These are phyloP conservation scores for Suillus plorans DNA, from an alignment of 768 basidiomycete genomes.

Conservation along the genomic window DNA sequence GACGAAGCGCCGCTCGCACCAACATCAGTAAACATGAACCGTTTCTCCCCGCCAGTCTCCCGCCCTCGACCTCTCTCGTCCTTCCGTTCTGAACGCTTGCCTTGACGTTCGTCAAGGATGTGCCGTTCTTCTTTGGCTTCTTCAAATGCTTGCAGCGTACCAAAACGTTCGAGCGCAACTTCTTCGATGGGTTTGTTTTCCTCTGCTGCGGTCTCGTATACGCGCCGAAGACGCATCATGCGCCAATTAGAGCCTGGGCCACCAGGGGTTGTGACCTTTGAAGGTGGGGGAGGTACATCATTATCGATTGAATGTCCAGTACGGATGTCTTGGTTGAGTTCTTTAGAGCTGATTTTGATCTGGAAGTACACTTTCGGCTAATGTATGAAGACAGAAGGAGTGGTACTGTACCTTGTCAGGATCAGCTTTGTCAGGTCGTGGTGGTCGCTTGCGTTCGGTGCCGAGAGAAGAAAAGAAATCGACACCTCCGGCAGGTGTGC, in stretches of 20 bases:
- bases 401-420: constrained; percentile 62
- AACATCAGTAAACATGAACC: constrained; percentile 70
- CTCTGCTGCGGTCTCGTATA: constrained; percentile 89
- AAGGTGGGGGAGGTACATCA: constrained; percentile 36
- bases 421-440: constrained; percentile 56
- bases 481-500: constrained; percentile 55
- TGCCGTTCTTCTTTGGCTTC: constrained; percentile 87
- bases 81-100: constrained; percentile 43
- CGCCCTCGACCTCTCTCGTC: constrained; percentile 35
- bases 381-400: not conserved
- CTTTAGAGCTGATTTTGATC: constrained; percentile 59
- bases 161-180: constrained; percentile 87
- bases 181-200: constrained; percentile 72
- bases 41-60: constrained; percentile 43
- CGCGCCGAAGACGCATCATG: constrained; percentile 92
- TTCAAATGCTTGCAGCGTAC: constrained; percentile 79
- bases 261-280: constrained; percentile 66
- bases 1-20: constrained; percentile 63
- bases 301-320: constrained; percentile 42
- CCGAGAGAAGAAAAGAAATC: constrained; percentile 94
- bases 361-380: constrained; percentile 31
- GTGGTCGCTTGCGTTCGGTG: constrained; percentile 71
- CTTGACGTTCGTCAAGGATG: constrained; percentile 80
- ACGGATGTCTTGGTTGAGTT: constrained; percentile 60
- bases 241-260: constrained; percentile 96